Evolutionary conservation across 179 eudicot genomes (phyloP).

Genomic region (Spergularia azorica): DNA sequence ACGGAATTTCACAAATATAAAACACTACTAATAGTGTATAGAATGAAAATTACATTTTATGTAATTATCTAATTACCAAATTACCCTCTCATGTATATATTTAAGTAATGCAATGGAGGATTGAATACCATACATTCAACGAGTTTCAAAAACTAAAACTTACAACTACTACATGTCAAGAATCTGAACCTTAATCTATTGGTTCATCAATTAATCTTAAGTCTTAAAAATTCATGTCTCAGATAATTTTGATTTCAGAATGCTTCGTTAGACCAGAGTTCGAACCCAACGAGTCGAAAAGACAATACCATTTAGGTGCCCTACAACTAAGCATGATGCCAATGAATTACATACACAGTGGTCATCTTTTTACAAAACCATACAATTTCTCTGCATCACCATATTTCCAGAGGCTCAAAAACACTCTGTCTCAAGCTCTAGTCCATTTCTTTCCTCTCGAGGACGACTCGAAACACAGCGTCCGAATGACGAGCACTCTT

Average conservation of each 20-base stretch:
- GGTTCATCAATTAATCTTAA: too few species aligned
- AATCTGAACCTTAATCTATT: too few species aligned
- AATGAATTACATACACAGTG: conserved; percentile 10
- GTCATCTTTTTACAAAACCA: conserved; percentile 4
- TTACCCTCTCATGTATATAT: too few species aligned
- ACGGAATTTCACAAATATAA: too few species aligned
- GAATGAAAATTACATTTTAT: too few species aligned
- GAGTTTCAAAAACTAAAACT: too few species aligned
- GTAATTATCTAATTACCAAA: too few species aligned
- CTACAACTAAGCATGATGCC: neutral
- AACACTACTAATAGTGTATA: too few species aligned
- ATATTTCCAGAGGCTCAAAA: neutral
- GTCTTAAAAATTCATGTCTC: neutral
- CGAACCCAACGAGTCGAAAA: conserved; percentile 1
- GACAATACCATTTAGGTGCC: neutral
- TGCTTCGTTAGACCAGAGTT: conserved; percentile 6
- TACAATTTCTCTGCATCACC: neutral
- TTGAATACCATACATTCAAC: too few species aligned
- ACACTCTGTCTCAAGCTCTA: conserved; percentile 5
- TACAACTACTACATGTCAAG: too few species aligned
- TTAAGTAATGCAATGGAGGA: too few species aligned
- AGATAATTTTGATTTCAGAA: neutral
- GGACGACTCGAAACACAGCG: conserved; percentile 8
- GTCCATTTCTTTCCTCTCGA: conserved; percentile 11
- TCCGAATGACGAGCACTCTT: conserved; percentile 3